Conservation (phyloP, 768 basidiomycete genomes). For the Tephrocybe sp. region DNA sequence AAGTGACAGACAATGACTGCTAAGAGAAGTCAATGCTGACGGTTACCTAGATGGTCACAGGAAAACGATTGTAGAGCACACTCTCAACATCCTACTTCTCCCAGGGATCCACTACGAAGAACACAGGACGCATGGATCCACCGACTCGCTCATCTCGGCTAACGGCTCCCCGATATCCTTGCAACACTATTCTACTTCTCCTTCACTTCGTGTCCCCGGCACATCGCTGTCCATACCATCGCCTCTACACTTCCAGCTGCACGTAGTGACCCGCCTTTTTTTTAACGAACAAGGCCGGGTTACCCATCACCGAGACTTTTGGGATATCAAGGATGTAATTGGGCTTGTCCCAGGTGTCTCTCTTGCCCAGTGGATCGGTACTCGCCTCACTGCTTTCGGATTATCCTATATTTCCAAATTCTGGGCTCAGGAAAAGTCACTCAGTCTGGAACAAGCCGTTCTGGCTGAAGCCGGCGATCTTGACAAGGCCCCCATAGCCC, state of each 20-base stretch:
- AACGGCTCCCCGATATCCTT: conserved; percentile 30
- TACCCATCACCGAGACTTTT: conserved; percentile 77
- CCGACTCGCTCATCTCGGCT: conserved; percentile 39
- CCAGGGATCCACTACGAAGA: conserved; percentile 66
- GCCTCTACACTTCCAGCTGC: conserved; percentile 73
- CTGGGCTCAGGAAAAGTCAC: conserved; percentile 23
- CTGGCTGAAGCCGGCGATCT: conserved; percentile 17
- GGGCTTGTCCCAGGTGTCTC: conserved; percentile 71
- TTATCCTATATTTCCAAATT: conserved; percentile 44
- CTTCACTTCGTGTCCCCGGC: conserved; percentile 57
- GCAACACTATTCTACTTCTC: conserved; percentile 37
- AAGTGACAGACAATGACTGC: conserved; percentile 14
- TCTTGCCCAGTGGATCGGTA: conserved; percentile 66
- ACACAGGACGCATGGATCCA: conserved; percentile 29
- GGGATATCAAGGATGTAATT: conserved; percentile 79
- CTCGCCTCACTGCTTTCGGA: conserved; percentile 59
- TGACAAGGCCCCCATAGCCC: conserved; percentile 17
- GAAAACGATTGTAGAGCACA: conserved; percentile 77
- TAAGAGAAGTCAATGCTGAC: conserved; percentile 1
- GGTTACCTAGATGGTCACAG: conserved; percentile 25
- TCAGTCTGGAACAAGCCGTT: conserved; percentile 8
- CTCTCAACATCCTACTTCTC: conserved; percentile 72
- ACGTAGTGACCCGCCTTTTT: conserved; percentile 67
- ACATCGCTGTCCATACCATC: conserved; percentile 60
- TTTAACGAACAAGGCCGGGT: conserved; percentile 86